A percentile compares a stretch with the other conserved stretches of the same genome.
phyloP scores from a whole-genome alignment of 192 early-diverging fungal genomes.

The Umbelopsis ramanniana region DNA sequence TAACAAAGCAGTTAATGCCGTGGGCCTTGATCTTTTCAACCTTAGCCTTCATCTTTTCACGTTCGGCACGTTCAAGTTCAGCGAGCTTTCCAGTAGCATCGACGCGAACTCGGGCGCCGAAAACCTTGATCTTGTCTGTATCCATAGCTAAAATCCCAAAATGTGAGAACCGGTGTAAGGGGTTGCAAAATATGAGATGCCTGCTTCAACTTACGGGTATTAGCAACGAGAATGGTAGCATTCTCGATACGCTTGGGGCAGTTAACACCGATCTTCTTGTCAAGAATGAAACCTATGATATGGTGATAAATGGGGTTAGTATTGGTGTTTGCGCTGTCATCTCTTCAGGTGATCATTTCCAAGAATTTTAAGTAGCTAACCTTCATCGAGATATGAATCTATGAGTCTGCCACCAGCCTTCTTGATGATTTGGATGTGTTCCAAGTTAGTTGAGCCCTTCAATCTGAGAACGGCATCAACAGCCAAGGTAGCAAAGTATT shows the following conservation, averaged over 20 bases:
- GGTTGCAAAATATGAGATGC: not conserved
- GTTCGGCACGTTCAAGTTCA: constrained; percentile 97
- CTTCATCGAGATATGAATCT: constrained; percentile 96
- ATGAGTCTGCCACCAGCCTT: constrained; percentile 93
- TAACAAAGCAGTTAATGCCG: constrained; percentile 99
- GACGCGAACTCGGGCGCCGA: constrained; percentile 96
- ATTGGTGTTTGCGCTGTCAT: not conserved
- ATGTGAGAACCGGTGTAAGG: not conserved
- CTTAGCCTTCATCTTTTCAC: constrained; percentile 98
- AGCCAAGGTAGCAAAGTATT: constrained; percentile 93
- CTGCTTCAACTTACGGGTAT: constrained; percentile 74
- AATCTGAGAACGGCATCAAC: constrained; percentile 97
- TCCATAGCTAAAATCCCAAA: constrained; percentile 81
- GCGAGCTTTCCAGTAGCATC: constrained; percentile 97
- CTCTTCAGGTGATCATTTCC: not conserved
- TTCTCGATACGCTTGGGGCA: constrained; percentile 96
- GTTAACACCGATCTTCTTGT: constrained; percentile 99
- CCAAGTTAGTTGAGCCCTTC: constrained; percentile 89
- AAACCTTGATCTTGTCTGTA: constrained; percentile 99
- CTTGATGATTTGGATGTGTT: constrained; percentile 99
- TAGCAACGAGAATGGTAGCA: constrained; percentile 95
- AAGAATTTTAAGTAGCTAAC: constrained; percentile 29
- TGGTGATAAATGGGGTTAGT: not conserved
- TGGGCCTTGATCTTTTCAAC: constrained; percentile 97
- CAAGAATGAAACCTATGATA: constrained; percentile 85